A percentile compares a stretch with the other conserved stretches of the same genome.
These are phyloP conservation scores for Schwanniomyces sp. DNA, from an alignment of 805 yeast genomes.

Conservation along the genomic window DNA sequence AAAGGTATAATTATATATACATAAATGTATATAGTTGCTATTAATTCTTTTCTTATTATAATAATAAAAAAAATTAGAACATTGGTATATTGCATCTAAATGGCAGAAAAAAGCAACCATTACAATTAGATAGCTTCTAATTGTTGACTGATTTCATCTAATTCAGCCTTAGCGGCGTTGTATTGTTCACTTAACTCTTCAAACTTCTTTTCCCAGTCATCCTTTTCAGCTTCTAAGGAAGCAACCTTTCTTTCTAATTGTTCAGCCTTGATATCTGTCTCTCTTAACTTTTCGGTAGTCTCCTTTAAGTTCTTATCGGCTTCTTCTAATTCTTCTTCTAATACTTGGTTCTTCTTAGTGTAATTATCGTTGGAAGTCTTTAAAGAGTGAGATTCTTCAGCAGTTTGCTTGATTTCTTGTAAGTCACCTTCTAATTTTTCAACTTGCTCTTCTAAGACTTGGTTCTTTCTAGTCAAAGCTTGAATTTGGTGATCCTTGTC, in stretches of 20 bases:
- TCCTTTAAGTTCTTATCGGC: conserved; percentile 89
- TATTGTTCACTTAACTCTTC: conserved; percentile 86
- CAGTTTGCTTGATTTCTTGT: conserved; percentile 75
- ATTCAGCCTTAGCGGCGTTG: conserved; percentile 83
- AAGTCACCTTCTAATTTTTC: conserved; percentile 78
- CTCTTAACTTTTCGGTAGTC: conserved; percentile 91
- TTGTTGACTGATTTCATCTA: conserved; percentile 96
- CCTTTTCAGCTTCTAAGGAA: conserved; percentile 89
- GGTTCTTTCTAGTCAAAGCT: conserved; percentile 88
- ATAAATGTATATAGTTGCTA: neutral
- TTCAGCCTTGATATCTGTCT: conserved; percentile 93
- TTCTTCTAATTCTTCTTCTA: conserved; percentile 89
- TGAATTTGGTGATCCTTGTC: conserved; percentile 95
- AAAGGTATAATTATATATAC: neutral
- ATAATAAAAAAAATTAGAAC: neutral
- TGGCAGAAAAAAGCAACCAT: neutral
- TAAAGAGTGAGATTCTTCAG: conserved; percentile 87
- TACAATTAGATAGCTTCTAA: conserved; percentile 65
- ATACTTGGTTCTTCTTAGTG: conserved; percentile 82
- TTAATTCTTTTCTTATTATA: neutral
- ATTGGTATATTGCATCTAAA: too few relatives aligned
- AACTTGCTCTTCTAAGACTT: conserved; percentile 77
- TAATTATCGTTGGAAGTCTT: conserved; percentile 88
- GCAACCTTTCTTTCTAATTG: conserved; percentile 92
- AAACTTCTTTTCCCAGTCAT: conserved; percentile 83